These are phyloP conservation scores for Coemansia sp. DNA, from an alignment of 192 early-diverging fungal genomes.

Conservation along the genomic window DNA sequence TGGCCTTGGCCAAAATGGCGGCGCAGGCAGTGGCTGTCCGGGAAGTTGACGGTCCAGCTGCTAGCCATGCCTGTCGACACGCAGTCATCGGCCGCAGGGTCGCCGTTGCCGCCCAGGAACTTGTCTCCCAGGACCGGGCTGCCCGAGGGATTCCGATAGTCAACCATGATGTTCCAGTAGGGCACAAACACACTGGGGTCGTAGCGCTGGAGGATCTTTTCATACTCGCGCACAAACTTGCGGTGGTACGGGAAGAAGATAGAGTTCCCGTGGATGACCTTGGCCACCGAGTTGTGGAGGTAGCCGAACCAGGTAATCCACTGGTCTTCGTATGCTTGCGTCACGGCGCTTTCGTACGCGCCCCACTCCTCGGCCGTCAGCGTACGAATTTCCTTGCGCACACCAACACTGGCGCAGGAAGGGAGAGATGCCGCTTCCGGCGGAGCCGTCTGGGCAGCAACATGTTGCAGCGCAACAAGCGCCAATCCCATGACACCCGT, in stretches of 20 bases:
- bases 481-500: constrained; percentile 24
- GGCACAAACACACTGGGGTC: constrained; percentile 37
- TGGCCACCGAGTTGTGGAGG: constrained; percentile 27
- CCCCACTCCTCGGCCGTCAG: constrained; percentile 35
- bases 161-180: constrained; percentile 44
- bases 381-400: constrained; percentile 47
- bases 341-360: constrained; percentile 27
- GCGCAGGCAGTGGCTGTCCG: constrained; percentile 21
- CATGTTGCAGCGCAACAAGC: constrained; percentile 5
- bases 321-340: constrained; percentile 18
- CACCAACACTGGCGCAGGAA: constrained; percentile 10
- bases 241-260: constrained; percentile 52
- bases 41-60: constrained; percentile 16
- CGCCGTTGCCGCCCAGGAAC: constrained; percentile 45
- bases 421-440: constrained; percentile 19
- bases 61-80: constrained; percentile 17
- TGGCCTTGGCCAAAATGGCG: constrained; percentile 29
- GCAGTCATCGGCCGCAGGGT: constrained; percentile 11
- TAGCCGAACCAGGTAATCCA: constrained; percentile 46
- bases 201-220: constrained; percentile 45
- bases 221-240: constrained; percentile 47
- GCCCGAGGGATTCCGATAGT: constrained; percentile 37
- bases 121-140: constrained; percentile 20
- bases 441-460: constrained; percentile 11
- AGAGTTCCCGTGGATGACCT: constrained; percentile 27